These are phyloP conservation scores for Stellera chamaejasme DNA, from an alignment of 345 rosid species.

Conservation along the genomic window DNA sequence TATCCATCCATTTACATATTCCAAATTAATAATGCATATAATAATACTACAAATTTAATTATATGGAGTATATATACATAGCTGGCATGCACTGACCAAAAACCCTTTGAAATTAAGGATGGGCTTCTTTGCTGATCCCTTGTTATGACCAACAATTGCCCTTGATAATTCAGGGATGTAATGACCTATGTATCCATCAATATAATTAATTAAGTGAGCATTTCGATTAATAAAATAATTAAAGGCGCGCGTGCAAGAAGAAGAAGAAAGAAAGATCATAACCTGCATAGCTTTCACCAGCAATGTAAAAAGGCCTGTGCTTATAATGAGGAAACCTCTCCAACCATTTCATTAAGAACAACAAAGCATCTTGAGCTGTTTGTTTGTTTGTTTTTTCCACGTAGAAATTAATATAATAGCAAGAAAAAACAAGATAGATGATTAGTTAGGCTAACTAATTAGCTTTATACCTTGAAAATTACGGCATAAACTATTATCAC, in stretches of 20 bases:
- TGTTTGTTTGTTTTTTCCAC: constrained; percentile 5
- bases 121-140: constrained; percentile 34
- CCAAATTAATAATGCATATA: neutral
- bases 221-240: too few relatives aligned
- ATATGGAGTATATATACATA: too few relatives aligned
- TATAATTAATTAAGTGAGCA: too few relatives aligned
- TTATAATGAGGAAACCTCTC: constrained; percentile 68
- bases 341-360: constrained; percentile 59
- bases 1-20: too few relatives aligned
- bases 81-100: constrained; percentile 35
- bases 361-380: constrained; percentile 62
- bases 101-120: constrained; percentile 66
- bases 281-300: constrained; percentile 98
- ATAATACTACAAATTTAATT: neutral
- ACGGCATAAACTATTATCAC: neutral
- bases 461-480: constrained; percentile 6
- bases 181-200: constrained; percentile 39
- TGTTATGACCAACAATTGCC: constrained; percentile 36
- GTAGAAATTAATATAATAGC: neutral
- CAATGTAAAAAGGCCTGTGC: constrained; percentile 62
- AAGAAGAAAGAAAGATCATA: neutral
- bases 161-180: constrained; percentile 79
- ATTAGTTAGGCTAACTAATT: constrained; percentile 14
- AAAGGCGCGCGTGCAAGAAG: neutral
- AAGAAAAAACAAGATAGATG: neutral